A percentile compares a stretch with the other conserved stretches of the same genome.
Evolutionary conservation across 2,329 filamentous ascomycete species (phyloP).

Genomic region (Periconia sp.): DNA sequence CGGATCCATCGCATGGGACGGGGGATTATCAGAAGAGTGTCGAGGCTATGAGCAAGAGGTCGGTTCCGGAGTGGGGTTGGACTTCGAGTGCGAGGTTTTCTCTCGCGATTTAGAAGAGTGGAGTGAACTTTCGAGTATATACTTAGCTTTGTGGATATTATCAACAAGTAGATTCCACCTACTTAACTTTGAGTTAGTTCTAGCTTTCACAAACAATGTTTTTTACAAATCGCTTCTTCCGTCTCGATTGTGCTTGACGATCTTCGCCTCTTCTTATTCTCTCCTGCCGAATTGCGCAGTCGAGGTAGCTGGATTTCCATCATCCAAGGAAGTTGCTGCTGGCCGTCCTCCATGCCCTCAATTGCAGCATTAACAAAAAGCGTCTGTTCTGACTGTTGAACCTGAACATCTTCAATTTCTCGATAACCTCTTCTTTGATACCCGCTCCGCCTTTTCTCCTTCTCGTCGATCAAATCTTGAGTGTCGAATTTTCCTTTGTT

Average conservation of each 20-base stretch:
- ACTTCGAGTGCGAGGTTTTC: conserved; percentile 3
- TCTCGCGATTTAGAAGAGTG: too few relatives aligned
- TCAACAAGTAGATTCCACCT: too few relatives aligned
- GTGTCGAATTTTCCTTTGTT: background rate
- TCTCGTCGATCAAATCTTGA: background rate
- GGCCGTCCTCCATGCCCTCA: background rate
- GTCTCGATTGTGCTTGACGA: too few relatives aligned
- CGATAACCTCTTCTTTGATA: background rate
- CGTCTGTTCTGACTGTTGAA: background rate
- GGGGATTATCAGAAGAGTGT: conserved; percentile 46
- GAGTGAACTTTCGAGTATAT: too few relatives aligned
- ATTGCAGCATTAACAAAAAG: background rate
- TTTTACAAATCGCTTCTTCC: too few relatives aligned
- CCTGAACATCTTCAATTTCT: background rate
- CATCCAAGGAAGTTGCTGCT: background rate
- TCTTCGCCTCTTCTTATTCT: background rate
- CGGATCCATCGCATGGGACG: conserved; percentile 46
- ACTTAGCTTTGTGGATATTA: too few relatives aligned
- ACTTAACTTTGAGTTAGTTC: too few relatives aligned
- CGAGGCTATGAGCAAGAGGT: conserved; percentile 21
- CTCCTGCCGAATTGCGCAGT: background rate
- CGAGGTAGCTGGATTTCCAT: background rate
- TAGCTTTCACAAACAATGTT: too few relatives aligned
- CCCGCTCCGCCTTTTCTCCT: background rate
- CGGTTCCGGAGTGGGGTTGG: conserved; percentile 11